Conservation (phyloP, 495 filamentous ascomycete genomes). For the Ascobolus immersus region DNA sequence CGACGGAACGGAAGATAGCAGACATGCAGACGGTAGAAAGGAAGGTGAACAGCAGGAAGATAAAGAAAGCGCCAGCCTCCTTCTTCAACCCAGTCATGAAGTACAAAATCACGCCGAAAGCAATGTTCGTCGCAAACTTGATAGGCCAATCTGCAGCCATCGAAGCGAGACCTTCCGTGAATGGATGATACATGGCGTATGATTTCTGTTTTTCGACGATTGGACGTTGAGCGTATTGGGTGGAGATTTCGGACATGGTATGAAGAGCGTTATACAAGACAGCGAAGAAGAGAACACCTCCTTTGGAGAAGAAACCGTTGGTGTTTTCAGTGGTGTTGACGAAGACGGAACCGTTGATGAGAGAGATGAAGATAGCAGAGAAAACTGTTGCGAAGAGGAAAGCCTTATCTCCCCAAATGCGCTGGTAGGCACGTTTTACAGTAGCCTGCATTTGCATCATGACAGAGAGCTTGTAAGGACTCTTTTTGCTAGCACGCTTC, state of each 20-base stretch:
- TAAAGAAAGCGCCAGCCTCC: constrained; percentile 47
- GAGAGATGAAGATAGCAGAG: constrained; percentile 45
- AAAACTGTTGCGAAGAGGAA: constrained; percentile 44
- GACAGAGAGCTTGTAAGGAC: constrained; percentile 56
- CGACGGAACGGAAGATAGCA: constrained; percentile 62
- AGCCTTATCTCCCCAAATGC: constrained; percentile 43
- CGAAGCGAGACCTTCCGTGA: constrained; percentile 60
- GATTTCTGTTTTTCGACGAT: constrained; percentile 80
- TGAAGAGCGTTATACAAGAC: constrained; percentile 69
- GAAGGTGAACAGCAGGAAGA: constrained; percentile 50
- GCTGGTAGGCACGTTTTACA: constrained; percentile 43
- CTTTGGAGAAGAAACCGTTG: constrained; percentile 47
- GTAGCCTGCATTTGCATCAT: constrained; percentile 46
- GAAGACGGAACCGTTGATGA: constrained; percentile 65
- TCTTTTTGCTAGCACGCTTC: constrained; percentile 22
- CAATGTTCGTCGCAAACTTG: constrained; percentile 23
- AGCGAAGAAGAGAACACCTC: constrained; percentile 70
- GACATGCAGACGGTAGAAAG: constrained; percentile 44
- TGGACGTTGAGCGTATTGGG: constrained; percentile 59
- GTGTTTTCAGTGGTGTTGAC: constrained; percentile 42
- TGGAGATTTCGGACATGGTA: constrained; percentile 55
- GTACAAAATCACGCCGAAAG: constrained; percentile 43
- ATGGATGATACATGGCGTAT: constrained; percentile 83
- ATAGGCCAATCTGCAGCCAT: constrained; percentile 57
- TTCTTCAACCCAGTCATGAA: constrained; percentile 31